Conservation (phyloP, 2,329 filamentous ascomycete species). For the Nakataea oryzae region DNA sequence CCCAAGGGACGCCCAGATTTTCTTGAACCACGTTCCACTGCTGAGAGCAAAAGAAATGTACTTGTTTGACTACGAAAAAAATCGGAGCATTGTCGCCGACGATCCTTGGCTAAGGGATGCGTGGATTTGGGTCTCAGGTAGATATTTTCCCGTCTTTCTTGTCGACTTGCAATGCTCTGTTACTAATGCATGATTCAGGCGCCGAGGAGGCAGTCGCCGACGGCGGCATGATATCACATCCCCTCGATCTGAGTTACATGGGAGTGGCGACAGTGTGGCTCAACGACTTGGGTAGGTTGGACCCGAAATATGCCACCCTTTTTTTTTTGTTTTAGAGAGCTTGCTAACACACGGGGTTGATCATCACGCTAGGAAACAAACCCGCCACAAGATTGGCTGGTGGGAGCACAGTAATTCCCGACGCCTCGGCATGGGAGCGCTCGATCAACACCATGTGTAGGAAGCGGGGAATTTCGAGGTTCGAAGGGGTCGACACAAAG, state of each 20-base stretch:
- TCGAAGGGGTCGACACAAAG: conserved; percentile 26
- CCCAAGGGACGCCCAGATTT: conserved; percentile 37
- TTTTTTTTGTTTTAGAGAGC: conserved; percentile 2
- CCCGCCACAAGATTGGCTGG: conserved; percentile 35
- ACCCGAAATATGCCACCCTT: background rate
- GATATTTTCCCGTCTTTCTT: conserved; percentile 7
- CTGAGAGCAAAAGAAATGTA: conserved; percentile 51
- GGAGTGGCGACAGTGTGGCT: conserved; percentile 66
- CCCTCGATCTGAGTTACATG: conserved; percentile 64
- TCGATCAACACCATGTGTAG: conserved; percentile 55
- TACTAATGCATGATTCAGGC: conserved; percentile 25
- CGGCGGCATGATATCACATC: conserved; percentile 59
- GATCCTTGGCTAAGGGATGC: conserved; percentile 66
- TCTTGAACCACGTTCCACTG: conserved; percentile 48
- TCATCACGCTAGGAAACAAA: conserved; percentile 31
- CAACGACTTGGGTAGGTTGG: conserved; percentile 49
- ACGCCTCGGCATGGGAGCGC: conserved; percentile 46
- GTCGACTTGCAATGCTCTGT: background rate
- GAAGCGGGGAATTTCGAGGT: conserved; percentile 42
- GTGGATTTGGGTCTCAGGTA: conserved; percentile 68
- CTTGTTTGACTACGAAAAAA: conserved; percentile 52
- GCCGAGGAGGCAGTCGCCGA: conserved; percentile 54
- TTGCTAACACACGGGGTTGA: background rate
- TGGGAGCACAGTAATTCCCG: conserved; percentile 28
- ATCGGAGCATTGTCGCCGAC: conserved; percentile 57